Conservation (phyloP, 1,284 basidiomycete genomes). For the Trametes pubescens region DNA sequence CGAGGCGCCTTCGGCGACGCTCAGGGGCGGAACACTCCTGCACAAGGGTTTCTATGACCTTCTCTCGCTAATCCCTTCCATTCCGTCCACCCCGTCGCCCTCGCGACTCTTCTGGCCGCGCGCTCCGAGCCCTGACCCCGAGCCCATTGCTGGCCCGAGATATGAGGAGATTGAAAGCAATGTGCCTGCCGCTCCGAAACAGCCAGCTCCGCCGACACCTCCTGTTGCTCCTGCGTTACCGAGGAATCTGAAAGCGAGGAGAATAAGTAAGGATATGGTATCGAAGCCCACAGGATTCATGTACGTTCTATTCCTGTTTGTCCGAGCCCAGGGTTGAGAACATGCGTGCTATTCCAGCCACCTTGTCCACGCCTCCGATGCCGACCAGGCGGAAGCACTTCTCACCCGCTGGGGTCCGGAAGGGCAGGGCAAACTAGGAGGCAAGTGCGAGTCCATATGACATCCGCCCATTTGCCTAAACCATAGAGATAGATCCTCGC, state of each 20-base stretch:
- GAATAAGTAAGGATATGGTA: constrained; percentile 88
- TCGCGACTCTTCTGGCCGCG: constrained; percentile 69
- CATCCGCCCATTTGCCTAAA: constrained; percentile 31
- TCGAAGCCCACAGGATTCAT: constrained; percentile 85
- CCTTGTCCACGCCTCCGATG: constrained; percentile 93
- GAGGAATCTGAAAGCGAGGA: constrained; percentile 59
- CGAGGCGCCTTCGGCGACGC: constrained; percentile 53
- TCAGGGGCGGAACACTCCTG: constrained; percentile 73
- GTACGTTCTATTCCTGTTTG: constrained; percentile 57
- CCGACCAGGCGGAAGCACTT: constrained; percentile 90
- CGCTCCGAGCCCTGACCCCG: constrained; percentile 41
- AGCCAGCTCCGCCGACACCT: constrained; percentile 38
- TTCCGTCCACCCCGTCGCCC: constrained; percentile 71
- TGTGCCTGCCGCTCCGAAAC: constrained; percentile 31
- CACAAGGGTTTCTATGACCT: constrained; percentile 92
- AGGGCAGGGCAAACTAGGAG: constrained; percentile 89
- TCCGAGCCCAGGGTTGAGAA: constrained; percentile 15
- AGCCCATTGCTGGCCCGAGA: constrained; percentile 62
- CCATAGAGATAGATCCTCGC: constrained; percentile 69
- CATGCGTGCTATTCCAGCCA: constrained; percentile 56
- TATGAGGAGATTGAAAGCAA: constrained; percentile 61
- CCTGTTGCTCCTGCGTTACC: constrained; percentile 45
- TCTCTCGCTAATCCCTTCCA: constrained; percentile 75
- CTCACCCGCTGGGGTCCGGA: constrained; percentile 92
- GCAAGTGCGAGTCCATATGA: constrained; percentile 48